These are phyloP conservation scores for Pythium plurisporium DNA, from an alignment of 352 stramenopile species.

Conservation along the genomic window DNA sequence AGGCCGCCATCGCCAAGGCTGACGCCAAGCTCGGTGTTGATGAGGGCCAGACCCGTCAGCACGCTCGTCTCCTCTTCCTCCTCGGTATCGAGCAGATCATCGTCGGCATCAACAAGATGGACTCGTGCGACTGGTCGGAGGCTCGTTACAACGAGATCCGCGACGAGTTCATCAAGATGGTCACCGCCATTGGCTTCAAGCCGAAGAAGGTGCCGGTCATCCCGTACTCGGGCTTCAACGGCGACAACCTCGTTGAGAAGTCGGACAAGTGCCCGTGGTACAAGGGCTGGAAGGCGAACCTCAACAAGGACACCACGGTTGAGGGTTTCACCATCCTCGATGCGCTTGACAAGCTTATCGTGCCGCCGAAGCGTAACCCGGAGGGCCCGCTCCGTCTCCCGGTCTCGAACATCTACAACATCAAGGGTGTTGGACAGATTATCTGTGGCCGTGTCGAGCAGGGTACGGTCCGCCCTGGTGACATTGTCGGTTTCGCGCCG, in stretches of 20 bases:
- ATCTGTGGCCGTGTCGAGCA: conserved; percentile 69
- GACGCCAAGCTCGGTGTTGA: conserved; percentile 30
- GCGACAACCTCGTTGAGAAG: conserved; percentile 74
- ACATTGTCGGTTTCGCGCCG: conserved; percentile 63
- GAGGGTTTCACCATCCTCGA: conserved; percentile 58
- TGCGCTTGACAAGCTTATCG: conserved; percentile 43
- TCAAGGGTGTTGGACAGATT: conserved; percentile 80
- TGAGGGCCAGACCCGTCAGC: conserved; percentile 96
- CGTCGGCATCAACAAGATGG: conserved; percentile 85
- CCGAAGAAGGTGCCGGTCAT: conserved; percentile 64
- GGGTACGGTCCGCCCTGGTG: conserved; percentile 54
- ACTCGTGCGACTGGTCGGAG: conserved; percentile 64
- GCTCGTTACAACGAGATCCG: conserved; percentile 80
- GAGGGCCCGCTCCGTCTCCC: conserved; percentile 57
- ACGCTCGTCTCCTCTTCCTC: conserved; percentile 67
- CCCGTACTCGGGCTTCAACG: conserved; percentile 77
- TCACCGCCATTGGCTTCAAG: conserved; percentile 78
- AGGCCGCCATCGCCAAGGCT: conserved; percentile 91
- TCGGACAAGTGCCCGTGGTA: conserved; percentile 64
- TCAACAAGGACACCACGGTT: conserved; percentile 26
- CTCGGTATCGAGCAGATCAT: conserved; percentile 79
- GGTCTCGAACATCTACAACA: conserved; percentile 82
- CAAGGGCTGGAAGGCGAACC: conserved; percentile 77
- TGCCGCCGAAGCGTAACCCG: conserved; percentile 53
- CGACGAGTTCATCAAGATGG: conserved; percentile 76